Percentiles rank a stretch among this genome's conserved stretches.
These are phyloP conservation scores for Trichoderma koningii DNA, from an alignment of 2,329 filamentous ascomycete genomes.

Conservation along the genomic window DNA sequence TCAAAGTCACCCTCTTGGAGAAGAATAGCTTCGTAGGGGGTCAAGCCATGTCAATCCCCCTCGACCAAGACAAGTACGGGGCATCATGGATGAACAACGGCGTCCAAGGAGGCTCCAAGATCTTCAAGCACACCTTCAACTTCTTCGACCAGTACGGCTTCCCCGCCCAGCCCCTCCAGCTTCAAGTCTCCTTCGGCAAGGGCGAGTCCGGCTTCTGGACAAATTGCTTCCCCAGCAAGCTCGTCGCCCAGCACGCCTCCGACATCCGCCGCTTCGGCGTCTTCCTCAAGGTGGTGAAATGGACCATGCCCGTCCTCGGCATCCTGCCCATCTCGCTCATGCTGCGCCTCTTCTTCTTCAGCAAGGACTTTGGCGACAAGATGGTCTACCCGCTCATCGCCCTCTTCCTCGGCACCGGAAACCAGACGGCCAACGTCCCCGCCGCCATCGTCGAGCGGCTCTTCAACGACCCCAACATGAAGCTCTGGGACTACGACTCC, in stretches of 20 bases:
- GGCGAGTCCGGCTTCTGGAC: slow-evolving; percentile 63
- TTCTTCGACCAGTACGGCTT: slow-evolving; percentile 62
- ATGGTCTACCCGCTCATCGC: slow-evolving; percentile 73
- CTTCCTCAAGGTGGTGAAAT: slow-evolving; percentile 60
- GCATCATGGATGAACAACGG: slow-evolving; percentile 64
- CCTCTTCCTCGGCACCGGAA: slow-evolving; percentile 73
- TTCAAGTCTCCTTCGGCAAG: slow-evolving; percentile 66
- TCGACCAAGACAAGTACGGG: slow-evolving; percentile 59
- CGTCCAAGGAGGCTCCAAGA: slow-evolving; percentile 62
- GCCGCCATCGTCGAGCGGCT: slow-evolving; percentile 66
- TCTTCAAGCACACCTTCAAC: slow-evolving; percentile 68
- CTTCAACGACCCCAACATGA: slow-evolving; percentile 60
- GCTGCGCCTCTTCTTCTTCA: slow-evolving; percentile 69
- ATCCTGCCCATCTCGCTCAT: slow-evolving; percentile 65
- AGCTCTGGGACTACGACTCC: slow-evolving; percentile 60
- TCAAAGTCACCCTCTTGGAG: slow-evolving; percentile 66
- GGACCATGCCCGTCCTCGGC: slow-evolving; percentile 61
- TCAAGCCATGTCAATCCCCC: slow-evolving; percentile 61
- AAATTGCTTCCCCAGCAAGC: slow-evolving; percentile 63
- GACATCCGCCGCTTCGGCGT: slow-evolving; percentile 59
- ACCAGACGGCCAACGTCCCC: slow-evolving; percentile 71
- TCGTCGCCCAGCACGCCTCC: slow-evolving; percentile 56
- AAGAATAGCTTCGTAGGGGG: slow-evolving; percentile 60
- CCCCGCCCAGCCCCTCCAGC: slow-evolving; percentile 58
- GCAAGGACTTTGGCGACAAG: slow-evolving; percentile 68